Conservation (phyloP, 1,284 basidiomycete species). For the Hymenochaete sp. region DNA sequence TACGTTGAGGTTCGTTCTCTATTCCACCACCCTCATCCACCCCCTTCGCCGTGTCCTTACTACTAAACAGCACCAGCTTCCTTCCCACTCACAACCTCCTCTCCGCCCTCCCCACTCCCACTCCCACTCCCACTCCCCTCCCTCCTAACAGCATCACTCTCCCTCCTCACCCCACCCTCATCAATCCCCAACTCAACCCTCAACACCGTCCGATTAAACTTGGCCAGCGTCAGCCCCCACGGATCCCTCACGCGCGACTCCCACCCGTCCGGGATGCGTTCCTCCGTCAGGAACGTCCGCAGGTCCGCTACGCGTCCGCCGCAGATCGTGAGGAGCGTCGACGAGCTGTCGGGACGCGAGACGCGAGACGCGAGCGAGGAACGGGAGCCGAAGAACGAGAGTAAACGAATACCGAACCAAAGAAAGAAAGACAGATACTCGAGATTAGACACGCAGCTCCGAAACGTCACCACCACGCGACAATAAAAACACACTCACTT, state of each 20-base stretch:
- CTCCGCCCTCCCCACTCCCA: no score
- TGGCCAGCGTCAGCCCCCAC: slow-evolving; percentile 48
- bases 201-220: slow-evolving; percentile 49
- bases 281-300: slow-evolving; percentile 47
- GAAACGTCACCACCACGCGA: background rate
- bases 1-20: no score
- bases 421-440: slow-evolving; percentile 14
- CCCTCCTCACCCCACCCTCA: background rate
- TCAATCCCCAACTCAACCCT: slow-evolving; percentile 41
- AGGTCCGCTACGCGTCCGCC: slow-evolving; percentile 54
- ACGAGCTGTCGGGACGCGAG: slow-evolving; percentile 32
- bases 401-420: slow-evolving; percentile 5
- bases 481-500: slow-evolving; percentile 42
- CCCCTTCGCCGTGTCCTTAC: no score
- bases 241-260: slow-evolving; percentile 47
- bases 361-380: background rate
- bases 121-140: background rate
- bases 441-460: background rate
- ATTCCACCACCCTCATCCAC: no score
- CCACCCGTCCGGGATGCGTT: slow-evolving; percentile 62
- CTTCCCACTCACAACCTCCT: no score
- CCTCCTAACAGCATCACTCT: background rate
- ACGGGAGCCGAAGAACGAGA: background rate
- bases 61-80: no score
- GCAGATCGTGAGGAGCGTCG: slow-evolving; percentile 53